Evolutionary conservation across 164 flowering plant species (phyloP), one percentile per base, ranked within the genome.

Genomic region (Akebia trifoliata): DNA sequence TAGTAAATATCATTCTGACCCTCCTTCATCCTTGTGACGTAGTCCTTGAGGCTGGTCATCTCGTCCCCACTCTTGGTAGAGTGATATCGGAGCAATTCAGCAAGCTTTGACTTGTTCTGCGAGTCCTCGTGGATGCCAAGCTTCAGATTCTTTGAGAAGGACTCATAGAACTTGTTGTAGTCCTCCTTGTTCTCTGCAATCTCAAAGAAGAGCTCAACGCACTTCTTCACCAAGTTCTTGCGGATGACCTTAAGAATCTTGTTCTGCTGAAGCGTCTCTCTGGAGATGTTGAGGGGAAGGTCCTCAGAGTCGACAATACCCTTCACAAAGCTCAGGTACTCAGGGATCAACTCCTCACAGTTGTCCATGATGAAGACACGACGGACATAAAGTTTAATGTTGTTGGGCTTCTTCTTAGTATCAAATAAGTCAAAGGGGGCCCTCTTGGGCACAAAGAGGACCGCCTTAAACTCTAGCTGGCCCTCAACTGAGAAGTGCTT

Each of bases 11-110:
- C 83, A 34, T 76, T 80, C 68, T 84, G 87, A 0, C 82, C 85
- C 58, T 82, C 87, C 66, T 82, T 80, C 87, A 84, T 84, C 37
- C 87, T 76, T 0, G 87, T 82, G 0, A 84, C 90, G 50, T 82
- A 82, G 65, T 84, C 90, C 65, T 82, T 82, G 65, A 84, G 63
- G 65, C 87, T 82, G 0, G 85, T 84, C 82, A 82, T 15, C 71
- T 84, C 87, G 22, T 84, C 87, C 2, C 87, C 85, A 31, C 90
- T 84, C 68, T 82, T 84, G 6, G 90, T 78, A 0, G 86, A 84
- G 51, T 80, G 65, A 59, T 70, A 81, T n/a, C 83, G 51, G 20
- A 81, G 78, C 60, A 84, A 28, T 0, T 82, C 85, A 8, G 87
- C 82, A 8, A 84, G 45, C 57, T 82, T 84, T 0, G 81, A 60